Evolutionary conservation across 2,329 filamentous ascomycete species (phyloP).

Genomic region (Arthroderma uncinatum): DNA sequence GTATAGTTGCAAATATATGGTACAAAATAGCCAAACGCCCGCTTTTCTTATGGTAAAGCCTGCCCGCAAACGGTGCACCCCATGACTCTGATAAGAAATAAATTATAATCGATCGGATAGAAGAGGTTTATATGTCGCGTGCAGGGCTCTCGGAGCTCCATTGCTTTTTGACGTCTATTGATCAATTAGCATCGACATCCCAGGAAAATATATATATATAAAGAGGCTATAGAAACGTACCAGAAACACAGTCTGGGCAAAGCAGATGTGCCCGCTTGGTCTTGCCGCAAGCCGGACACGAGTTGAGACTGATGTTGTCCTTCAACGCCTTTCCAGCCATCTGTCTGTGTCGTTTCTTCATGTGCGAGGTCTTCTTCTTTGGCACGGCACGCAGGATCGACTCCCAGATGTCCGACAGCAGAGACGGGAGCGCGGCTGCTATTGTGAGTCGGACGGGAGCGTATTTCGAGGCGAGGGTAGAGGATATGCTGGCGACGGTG

Average conservation of each 20-base stretch:
- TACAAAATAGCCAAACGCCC: constrained; percentile 4
- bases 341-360: constrained; percentile 84
- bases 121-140: not conserved
- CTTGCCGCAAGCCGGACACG: constrained; percentile 78
- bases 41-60: constrained; percentile 1
- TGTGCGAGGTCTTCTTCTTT: constrained; percentile 97
- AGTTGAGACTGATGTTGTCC: constrained; percentile 77
- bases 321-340: constrained; percentile 93
- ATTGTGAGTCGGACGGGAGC: constrained; percentile 43
- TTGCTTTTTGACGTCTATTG: not conserved
- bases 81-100: not conserved
- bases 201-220: not conserved
- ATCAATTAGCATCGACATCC: not conserved
- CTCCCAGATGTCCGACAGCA: constrained; percentile 84
- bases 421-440: constrained; percentile 42
- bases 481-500: constrained; percentile 30
- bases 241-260: constrained; percentile 74
- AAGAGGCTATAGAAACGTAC: constrained; percentile 35
- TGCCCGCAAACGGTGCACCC: not conserved
- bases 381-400: constrained; percentile 83
- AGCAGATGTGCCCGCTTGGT: constrained; percentile 79
- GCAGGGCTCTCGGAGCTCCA: not conserved
- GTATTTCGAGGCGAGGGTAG: constrained; percentile 34
- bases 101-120: not conserved
- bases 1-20: constrained; percentile 2